phyloP scores from a whole-genome alignment of 1,284 basidiomycete genomes.

The Sporisorium reilianum region DNA sequence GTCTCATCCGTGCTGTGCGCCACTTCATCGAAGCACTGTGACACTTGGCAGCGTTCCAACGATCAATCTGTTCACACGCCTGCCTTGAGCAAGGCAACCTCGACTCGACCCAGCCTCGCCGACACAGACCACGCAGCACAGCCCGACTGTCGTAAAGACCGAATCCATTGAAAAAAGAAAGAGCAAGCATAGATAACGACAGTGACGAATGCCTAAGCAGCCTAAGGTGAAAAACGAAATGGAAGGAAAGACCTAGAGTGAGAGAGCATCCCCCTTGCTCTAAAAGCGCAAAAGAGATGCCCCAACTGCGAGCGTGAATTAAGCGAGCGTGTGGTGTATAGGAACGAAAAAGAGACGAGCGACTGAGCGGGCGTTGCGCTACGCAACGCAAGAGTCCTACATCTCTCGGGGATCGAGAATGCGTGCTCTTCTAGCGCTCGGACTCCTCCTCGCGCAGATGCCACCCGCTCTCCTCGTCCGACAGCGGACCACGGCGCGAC shows the following conservation, averaged over 20 bases:
- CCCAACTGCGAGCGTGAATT: neutral
- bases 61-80: no score
- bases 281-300: constrained; percentile 9
- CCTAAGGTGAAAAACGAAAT: neutral
- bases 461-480: constrained; percentile 53
- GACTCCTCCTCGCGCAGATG: constrained; percentile 47
- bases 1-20: neutral
- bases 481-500: constrained; percentile 24
- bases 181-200: neutral
- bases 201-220: neutral
- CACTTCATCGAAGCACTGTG: neutral
- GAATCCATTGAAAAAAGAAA: neutral
- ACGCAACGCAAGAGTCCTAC: constrained; percentile 32
- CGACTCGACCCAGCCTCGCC: no score
- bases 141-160: no score
- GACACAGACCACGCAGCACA: no score
- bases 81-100: no score
- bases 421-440: constrained; percentile 20
- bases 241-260: neutral
- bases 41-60: no score
- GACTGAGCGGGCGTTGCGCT: constrained; percentile 21
- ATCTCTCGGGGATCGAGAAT: neutral
- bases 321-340: neutral
- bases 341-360: constrained; percentile 29
- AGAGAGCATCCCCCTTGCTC: neutral